Conservation (phyloP, 768 basidiomycete species). For the Pisolithus microcarpus region DNA sequence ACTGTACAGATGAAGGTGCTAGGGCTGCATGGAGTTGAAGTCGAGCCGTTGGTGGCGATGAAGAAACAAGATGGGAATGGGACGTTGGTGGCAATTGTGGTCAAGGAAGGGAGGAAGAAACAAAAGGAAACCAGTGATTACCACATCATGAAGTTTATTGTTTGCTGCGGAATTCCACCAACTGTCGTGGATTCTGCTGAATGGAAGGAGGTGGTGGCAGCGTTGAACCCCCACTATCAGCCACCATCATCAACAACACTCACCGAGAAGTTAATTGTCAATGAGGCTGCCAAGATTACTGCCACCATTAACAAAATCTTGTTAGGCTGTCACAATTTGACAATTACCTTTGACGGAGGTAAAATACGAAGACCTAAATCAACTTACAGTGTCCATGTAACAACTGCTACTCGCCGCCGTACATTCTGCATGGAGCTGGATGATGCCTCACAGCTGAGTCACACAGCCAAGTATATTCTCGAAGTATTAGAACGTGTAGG, state of each 20-base stretch:
- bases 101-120: background rate
- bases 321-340: constrained; percentile 4
- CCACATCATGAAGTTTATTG: constrained; percentile 5
- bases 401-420: background rate
- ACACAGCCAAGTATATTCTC: constrained; percentile 24
- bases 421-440: constrained; percentile 9
- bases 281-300: constrained; percentile 10
- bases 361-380: constrained; percentile 8
- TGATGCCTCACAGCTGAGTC: constrained; percentile 16
- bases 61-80: no score
- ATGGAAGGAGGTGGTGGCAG: constrained; percentile 3
- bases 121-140: background rate
- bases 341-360: constrained; percentile 17
- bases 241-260: constrained; percentile 4
- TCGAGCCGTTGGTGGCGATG: background rate
- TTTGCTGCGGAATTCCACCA: constrained; percentile 9
- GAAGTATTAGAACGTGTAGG: constrained; percentile 10
- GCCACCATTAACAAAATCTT: constrained; percentile 1
- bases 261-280: constrained; percentile 9
- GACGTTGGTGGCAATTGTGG: background rate
- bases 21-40: background rate
- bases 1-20: no score
- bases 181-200: background rate
- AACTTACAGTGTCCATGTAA: constrained; percentile 16
- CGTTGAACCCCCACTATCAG: constrained; percentile 1